Percentiles rank a stretch among this genome's conserved stretches.
Evolutionary conservation across 2,329 filamentous ascomycete genomes (phyloP).

Genomic region (Alternaria arbusti): DNA sequence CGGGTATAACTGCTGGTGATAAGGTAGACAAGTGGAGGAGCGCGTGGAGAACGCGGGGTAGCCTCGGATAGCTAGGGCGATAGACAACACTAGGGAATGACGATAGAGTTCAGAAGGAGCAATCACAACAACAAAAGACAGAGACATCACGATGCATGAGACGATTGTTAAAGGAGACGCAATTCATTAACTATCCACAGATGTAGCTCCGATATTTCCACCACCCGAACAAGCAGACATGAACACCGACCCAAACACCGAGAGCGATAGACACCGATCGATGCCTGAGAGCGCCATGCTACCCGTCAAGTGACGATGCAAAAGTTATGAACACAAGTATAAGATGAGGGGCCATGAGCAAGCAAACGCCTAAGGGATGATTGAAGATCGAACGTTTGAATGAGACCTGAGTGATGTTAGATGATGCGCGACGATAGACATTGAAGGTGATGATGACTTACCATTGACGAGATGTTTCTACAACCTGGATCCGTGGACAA

Average conservation of each 20-base stretch:
- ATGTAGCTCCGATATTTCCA: constrained; percentile 39
- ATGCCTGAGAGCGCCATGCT: constrained; percentile 25
- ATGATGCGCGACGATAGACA: not conserved
- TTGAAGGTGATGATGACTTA: constrained; percentile 17
- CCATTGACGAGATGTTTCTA: constrained; percentile 52
- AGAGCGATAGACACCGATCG: constrained; percentile 19
- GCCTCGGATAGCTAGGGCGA: not conserved
- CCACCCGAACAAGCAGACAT: constrained; percentile 30
- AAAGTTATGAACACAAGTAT: constrained; percentile 50
- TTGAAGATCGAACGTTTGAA: constrained; percentile 39
- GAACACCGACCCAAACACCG: constrained; percentile 23
- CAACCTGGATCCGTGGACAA: constrained; percentile 79
- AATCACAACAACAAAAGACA: not conserved
- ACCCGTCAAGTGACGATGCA: constrained; percentile 35
- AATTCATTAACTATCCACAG: constrained; percentile 50
- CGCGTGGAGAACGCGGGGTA: constrained; percentile 6
- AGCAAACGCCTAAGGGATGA: constrained; percentile 43
- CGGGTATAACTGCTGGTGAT: not conserved
- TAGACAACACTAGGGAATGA: not conserved
- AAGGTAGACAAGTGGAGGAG: not conserved
- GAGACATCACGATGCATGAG: not conserved
- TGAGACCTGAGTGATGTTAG: constrained; percentile 32
- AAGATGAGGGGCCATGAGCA: constrained; percentile 34
- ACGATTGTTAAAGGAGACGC: constrained; percentile 20
- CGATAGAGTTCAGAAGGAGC: not conserved